These are phyloP conservation scores for Plasmodium reichenowi DNA, from an alignment of 169 alveolate species.

Conservation along the genomic window DNA sequence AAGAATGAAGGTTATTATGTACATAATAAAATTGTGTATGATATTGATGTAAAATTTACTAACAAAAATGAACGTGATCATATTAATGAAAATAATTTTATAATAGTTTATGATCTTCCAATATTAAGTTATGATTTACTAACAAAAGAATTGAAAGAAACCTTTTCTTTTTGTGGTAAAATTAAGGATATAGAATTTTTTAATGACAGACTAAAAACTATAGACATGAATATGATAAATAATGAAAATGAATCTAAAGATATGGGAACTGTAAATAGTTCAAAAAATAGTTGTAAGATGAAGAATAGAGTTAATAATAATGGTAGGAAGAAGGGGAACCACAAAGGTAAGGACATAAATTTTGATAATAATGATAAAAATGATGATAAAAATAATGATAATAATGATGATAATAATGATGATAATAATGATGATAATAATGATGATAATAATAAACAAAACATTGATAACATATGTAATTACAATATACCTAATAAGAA, in stretches of 20 bases:
- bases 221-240: conserved; percentile 39
- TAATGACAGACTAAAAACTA: conserved; percentile 63
- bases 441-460: background rate
- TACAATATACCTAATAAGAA: background rate
- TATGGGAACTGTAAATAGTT: background rate
- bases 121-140: conserved; percentile 48
- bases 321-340: background rate
- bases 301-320: background rate
- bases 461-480: background rate
- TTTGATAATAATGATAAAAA: background rate
- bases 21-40: conserved; percentile 37
- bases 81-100: conserved; percentile 41
- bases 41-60: conserved; percentile 43
- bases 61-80: background rate
- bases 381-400: background rate
- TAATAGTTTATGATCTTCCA: conserved; percentile 55
- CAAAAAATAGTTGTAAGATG: no score
- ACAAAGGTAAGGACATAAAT: background rate
- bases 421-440: background rate
- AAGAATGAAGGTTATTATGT: conserved; percentile 8
- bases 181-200: conserved; percentile 61
- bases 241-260: conserved; percentile 1
- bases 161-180: conserved; percentile 68
- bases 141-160: conserved; percentile 33
- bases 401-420: background rate